Evolutionary conservation across 345 rosid genomes (phyloP).

Genomic region (Melastoma malabathricum): DNA sequence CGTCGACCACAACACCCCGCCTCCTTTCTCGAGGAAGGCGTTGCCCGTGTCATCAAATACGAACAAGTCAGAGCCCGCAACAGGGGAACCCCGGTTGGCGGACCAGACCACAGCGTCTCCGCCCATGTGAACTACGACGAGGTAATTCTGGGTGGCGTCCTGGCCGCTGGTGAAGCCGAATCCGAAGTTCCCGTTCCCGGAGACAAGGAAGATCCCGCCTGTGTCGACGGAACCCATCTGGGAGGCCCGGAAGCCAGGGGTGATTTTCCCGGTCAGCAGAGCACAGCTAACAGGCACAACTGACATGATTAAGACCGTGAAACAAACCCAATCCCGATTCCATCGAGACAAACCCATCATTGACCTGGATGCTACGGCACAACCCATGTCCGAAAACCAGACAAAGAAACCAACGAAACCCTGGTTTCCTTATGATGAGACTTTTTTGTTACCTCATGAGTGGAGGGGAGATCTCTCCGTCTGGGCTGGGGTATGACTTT

Average conservation of each 20-base stretch:
- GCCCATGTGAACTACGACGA: slow-evolving; percentile 37
- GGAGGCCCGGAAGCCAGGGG: slow-evolving; percentile 44
- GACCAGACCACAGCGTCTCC: slow-evolving; percentile 47
- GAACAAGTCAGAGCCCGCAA: slow-evolving; percentile 48
- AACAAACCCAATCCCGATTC: too few species aligned
- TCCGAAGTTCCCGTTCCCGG: slow-evolving; percentile 46
- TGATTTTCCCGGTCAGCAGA: slow-evolving; percentile 19
- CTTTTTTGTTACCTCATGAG: too few species aligned
- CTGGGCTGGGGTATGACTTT: too few species aligned
- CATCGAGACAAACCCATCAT: background rate
- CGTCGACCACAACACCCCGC: slow-evolving; percentile 42
- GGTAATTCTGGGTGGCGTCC: slow-evolving; percentile 33
- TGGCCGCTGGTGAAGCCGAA: slow-evolving; percentile 40
- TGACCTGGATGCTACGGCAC: background rate
- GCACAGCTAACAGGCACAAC: slow-evolving; percentile 27
- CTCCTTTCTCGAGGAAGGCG: slow-evolving; percentile 30
- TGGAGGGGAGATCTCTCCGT: too few species aligned
- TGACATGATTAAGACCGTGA: slow-evolving; percentile 5
- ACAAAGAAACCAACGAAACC: too few species aligned
- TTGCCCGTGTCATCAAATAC: slow-evolving; percentile 41
- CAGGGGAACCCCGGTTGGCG: slow-evolving; percentile 57
- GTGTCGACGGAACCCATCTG: slow-evolving; percentile 60
- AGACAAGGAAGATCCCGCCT: slow-evolving; percentile 49
- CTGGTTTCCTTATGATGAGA: too few species aligned
- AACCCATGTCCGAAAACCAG: too few species aligned